A percentile compares a stretch with the other conserved stretches of the same genome.
Evolutionary conservation across 768 basidiomycete genomes (phyloP).

Genomic region (Podaxis mareebaensis): DNA sequence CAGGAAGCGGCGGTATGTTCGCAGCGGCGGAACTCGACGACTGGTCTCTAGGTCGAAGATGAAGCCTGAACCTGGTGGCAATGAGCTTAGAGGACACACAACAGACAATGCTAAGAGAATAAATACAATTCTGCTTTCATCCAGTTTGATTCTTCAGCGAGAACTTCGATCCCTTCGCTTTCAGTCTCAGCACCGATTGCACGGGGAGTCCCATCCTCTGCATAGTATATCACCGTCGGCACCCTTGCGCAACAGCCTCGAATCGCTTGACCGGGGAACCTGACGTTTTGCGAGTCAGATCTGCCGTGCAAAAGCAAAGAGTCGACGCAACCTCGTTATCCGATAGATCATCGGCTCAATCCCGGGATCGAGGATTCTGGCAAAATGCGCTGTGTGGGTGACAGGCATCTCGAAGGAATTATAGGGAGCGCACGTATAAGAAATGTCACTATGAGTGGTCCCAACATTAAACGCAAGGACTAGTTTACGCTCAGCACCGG

Average conservation of each 20-base stretch:
- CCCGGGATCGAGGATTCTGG: constrained; percentile 39
- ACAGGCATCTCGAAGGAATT: not conserved
- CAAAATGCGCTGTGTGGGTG: not conserved
- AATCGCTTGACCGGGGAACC: constrained; percentile 47
- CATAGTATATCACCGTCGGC: constrained; percentile 48
- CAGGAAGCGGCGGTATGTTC: constrained; percentile 30
- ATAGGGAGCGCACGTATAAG: constrained; percentile 30
- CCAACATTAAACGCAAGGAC: constrained; percentile 45
- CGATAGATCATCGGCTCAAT: constrained; percentile 23
- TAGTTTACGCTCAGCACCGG: constrained; percentile 30
- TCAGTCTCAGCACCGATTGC: constrained; percentile 47
- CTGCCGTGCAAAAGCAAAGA: not conserved
- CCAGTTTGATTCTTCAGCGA: constrained; percentile 44
- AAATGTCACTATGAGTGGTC: constrained; percentile 44
- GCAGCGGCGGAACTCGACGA: not conserved
- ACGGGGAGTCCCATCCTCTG: constrained; percentile 32
- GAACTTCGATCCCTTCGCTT: constrained; percentile 34
- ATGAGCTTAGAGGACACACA: too few relatives aligned
- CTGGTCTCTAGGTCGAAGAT: constrained; percentile 17
- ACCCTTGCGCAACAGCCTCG: too few relatives aligned
- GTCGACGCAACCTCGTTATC: constrained; percentile 21
- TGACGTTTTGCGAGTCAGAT: constrained; percentile 17
- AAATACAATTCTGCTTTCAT: too few relatives aligned
- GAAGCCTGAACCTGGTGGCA: constrained; percentile 36
- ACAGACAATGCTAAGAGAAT: too few relatives aligned